Base-by-base conservation (phyloP, 1,284 basidiomycete species). In the Baeospora myosura region DNA sequence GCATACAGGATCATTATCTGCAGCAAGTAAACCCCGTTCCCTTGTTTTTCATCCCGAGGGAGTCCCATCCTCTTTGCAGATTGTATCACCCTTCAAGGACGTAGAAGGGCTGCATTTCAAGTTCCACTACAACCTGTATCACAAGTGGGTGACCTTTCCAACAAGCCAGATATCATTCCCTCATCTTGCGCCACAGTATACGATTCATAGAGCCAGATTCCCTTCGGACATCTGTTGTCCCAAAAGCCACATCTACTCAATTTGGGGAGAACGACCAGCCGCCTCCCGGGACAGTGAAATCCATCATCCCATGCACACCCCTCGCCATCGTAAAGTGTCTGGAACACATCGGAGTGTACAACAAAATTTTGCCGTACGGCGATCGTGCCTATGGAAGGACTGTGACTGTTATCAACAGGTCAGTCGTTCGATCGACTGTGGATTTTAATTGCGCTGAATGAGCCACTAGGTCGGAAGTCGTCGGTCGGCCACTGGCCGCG, bases 21-120 rank as follows among this genome's bases (percentile, higher is more conserved):
- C 95, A 98, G 57, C 87, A 89, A 69, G 84, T 82, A 52, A 43
- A 57, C 24, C 11, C 38, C 21, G 10, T 28, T 21, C 22, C 10
- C 22, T 7, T 21, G 11, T 30, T 29, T 24, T 8, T 16, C 20
- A 14, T 33, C 23, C 14, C 12, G 12, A 31, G 26, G 8, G 11
- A 46, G 25, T 21, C 5, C 10, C 18, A 24, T 18, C 8, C 38
- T 30, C n/a, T n/a, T 30, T 5, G 22, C 63, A 94, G 81, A 78
- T 95, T 42, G 89, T 98, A 10, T 93, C 91, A 1, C 93, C 95
- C 1, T 76, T 88, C 51, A 98, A 98, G 65, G 95, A 98, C 52
- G 95, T 98, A 41, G 95, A 98, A 65, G 95, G 95, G 3, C 74
- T 98, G 38, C 81, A 98, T 66, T 91, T 92, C 69, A 92, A 92